Base-by-base conservation (phyloP, 2,329 filamentous ascomycete species). In the Blumeria hordei region DNA sequence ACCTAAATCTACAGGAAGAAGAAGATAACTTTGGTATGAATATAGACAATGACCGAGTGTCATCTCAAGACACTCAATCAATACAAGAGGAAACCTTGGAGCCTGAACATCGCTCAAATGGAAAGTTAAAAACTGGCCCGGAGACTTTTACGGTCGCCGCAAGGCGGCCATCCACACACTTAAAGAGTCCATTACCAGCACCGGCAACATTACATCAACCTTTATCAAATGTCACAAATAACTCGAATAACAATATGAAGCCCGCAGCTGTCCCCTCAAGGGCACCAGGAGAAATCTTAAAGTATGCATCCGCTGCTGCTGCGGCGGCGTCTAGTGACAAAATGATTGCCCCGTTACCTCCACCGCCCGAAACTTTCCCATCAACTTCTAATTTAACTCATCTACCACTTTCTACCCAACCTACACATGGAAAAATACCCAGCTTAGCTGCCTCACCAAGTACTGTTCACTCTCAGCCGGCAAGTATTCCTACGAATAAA, bases 261-360 rank as follows among this genome's bases (percentile, higher is more conserved):
- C 90, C 92, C 11, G 92, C 92, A 16, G 81, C 87, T 16, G 70
- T 88, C 62, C 92, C 92, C 1, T 80, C 85, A 57, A 79, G 90
- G 66, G 81, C 85, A 6, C 84, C 87, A 3, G 88, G 88, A 51
- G 90, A 96, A 67, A 86, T 85, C 1, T 73, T 98, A 60, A 96
- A 96, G 69, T 98, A 98, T 66, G 92, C 92, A 47, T 96, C 92
- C 39, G 92, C 92, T 0, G 92, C 92, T 0, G 92, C 92, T 0
- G 92, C 90, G 0, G 90, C 92, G 0, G 87, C 88, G 49, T 90
- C 86, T 71, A 90, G 83, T 65, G 83, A 96, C 36, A 88, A 96
- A 34, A 92, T 92, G 32, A 95, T 98, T 64, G 82, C 90, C 57
- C 92, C 92, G 43, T 73, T 96, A 64, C 92, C 92, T 55, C 90